phyloP scores from a whole-genome alignment of 805 yeast genomes.

The Metschnikowia similis region DNA sequence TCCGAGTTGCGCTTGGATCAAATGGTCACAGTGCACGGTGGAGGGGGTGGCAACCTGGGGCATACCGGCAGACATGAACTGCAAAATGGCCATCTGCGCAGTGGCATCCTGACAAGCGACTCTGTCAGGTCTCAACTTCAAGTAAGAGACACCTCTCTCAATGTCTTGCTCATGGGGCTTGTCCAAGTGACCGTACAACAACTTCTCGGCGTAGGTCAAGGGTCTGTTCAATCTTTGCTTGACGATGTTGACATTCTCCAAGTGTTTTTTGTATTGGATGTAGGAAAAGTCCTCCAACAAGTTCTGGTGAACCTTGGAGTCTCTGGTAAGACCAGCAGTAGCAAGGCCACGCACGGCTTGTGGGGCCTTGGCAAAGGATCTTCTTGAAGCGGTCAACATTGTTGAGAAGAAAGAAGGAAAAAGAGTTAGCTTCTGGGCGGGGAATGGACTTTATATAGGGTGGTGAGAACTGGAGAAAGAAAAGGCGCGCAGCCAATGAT shows the following conservation, averaged over 20 bases:
- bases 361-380: slow-evolving; percentile 22
- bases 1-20: slow-evolving; percentile 94
- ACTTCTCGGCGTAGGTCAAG: slow-evolving; percentile 91
- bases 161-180: slow-evolving; percentile 85
- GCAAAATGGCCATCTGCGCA: slow-evolving; percentile 96
- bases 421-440: neutral
- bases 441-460: slow-evolving; percentile 12
- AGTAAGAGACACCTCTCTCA: slow-evolving; percentile 82
- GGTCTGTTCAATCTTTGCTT: slow-evolving; percentile 81
- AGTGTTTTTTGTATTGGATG: slow-evolving; percentile 86
- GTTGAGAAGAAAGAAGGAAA: slow-evolving; percentile 7
- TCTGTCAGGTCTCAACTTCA: slow-evolving; percentile 94
- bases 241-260: slow-evolving; percentile 84
- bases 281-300: slow-evolving; percentile 77
- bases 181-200: slow-evolving; percentile 90
- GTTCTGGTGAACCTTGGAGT: slow-evolving; percentile 49
- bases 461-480: slow-evolving; percentile 13
- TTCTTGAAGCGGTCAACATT: slow-evolving; percentile 43
- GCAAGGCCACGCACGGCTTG: slow-evolving; percentile 21
- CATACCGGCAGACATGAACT: slow-evolving; percentile 94
- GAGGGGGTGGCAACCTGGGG: slow-evolving; percentile 90
- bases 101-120: slow-evolving; percentile 99
- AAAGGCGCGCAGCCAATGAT: slow-evolving; percentile 20
- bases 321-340: slow-evolving; percentile 20
- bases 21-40: slow-evolving; percentile 96